A percentile compares a stretch with the other conserved stretches of the same genome.
These are phyloP conservation scores for Striga asiatica DNA, from an alignment of 257 asterid genomes.

Conservation along the genomic window DNA sequence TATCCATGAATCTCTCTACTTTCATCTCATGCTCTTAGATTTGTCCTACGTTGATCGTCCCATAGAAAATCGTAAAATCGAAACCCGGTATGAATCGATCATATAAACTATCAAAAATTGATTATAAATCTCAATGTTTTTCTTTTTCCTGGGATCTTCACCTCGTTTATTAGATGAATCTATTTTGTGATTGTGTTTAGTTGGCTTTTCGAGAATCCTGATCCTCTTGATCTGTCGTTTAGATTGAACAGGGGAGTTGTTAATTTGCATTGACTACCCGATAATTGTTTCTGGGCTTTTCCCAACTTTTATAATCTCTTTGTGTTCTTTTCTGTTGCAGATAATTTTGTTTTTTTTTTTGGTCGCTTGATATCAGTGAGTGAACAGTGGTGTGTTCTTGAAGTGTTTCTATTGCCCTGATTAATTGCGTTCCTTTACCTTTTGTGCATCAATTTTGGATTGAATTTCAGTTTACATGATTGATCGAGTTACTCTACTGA, in stretches of 20 bases:
- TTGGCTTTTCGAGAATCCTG: conserved; percentile 22
- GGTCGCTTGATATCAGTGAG: conserved; percentile 18
- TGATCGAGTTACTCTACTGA: conserved; percentile 25
- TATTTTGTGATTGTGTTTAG: conserved; percentile 18
- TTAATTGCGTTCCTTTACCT: too few species aligned
- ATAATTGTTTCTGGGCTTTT: conserved; percentile 25
- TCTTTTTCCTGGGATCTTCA: conserved; percentile 31
- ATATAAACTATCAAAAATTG: conserved; percentile 19
- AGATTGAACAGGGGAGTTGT: conserved; percentile 19
- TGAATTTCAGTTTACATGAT: conserved; percentile 21
- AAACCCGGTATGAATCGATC: conserved; percentile 59
- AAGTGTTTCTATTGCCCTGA: conserved; percentile 15
- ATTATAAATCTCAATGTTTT: conserved; percentile 13
- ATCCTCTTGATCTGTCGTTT: conserved; percentile 34
- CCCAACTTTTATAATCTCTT: conserved; percentile 16
- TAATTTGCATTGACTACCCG: conserved; percentile 30
- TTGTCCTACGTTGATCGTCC: conserved; percentile 42
- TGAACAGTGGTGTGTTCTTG: conserved; percentile 14
- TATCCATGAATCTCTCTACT: conserved; percentile 42
- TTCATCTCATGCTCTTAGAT: conserved; percentile 53
- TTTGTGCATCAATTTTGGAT: conserved; percentile 11
- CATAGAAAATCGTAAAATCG: conserved; percentile 30
- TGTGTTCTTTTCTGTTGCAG: conserved; percentile 19
- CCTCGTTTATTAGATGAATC: conserved; percentile 19
- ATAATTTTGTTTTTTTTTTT: conserved; percentile 12